Evolutionary conservation across 2,329 filamentous ascomycete genomes (phyloP).

Genomic region (Trichoderma endophyticum): DNA sequence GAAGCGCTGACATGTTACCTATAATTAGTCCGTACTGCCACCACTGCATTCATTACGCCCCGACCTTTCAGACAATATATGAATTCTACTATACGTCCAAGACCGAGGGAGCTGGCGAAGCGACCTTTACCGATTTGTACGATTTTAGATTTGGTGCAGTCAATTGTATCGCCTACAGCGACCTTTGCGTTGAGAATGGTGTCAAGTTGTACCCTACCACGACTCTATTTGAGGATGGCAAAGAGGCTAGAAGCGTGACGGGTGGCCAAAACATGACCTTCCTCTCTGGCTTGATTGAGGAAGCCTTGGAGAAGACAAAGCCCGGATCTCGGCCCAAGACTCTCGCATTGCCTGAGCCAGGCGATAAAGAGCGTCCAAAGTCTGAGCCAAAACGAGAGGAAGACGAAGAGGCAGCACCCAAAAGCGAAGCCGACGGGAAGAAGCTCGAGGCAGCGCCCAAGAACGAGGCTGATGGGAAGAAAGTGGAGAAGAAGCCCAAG

Average conservation of each 20-base stretch:
- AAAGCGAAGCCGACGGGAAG: background rate
- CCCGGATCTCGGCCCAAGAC: constrained; percentile 74
- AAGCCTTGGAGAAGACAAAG: constrained; percentile 69
- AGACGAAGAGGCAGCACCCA: constrained; percentile 26
- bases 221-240: constrained; percentile 74
- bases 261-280: constrained; percentile 66
- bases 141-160: constrained; percentile 83
- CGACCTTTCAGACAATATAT: constrained; percentile 86
- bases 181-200: constrained; percentile 68
- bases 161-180: constrained; percentile 80
- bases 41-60: constrained; percentile 77
- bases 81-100: constrained; percentile 92
- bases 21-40: constrained; percentile 55
- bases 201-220: constrained; percentile 74
- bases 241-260: constrained; percentile 58
- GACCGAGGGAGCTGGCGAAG: constrained; percentile 54
- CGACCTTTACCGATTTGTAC: constrained; percentile 74
- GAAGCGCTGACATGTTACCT: constrained; percentile 26
- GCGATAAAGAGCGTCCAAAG: constrained; percentile 50
- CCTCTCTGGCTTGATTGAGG: constrained; percentile 71
- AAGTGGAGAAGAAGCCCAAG: constrained; percentile 42
- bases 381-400: background rate
- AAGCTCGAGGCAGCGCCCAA: constrained; percentile 20
- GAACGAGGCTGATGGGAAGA: constrained; percentile 25
- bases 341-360: constrained; percentile 67